These are phyloP conservation scores for Hypomyces perniciosus DNA, from an alignment of 2,329 filamentous ascomycete species.

Conservation along the genomic window DNA sequence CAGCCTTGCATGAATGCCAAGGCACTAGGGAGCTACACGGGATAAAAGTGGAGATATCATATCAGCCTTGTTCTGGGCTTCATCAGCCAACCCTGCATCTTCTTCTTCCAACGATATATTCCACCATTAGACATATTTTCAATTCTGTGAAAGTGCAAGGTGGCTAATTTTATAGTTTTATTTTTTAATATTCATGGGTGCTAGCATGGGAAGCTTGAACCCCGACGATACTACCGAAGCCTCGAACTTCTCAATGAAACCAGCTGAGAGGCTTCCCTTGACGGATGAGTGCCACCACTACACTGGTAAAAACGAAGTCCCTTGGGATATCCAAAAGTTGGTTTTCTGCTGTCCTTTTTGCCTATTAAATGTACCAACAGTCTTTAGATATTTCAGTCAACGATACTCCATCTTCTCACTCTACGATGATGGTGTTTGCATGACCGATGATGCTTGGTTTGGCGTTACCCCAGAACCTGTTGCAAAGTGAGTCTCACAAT, in stretches of 20 bases:
- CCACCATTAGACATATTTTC: background rate
- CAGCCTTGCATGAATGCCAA: constrained; percentile 14
- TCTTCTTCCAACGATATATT: background rate
- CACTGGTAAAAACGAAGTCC: constrained; percentile 61
- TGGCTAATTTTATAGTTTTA: background rate
- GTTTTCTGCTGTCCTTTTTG: constrained; percentile 15
- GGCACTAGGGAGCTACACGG: constrained; percentile 4
- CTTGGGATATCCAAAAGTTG: constrained; percentile 79
- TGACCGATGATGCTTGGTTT: constrained; percentile 95
- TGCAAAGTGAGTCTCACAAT: constrained; percentile 56
- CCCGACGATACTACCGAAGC: background rate
- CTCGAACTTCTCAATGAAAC: constrained; percentile 30
- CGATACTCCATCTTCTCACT: constrained; percentile 79
- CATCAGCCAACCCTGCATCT: background rate
- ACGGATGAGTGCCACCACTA: constrained; percentile 72
- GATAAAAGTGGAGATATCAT: background rate
- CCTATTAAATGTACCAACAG: background rate
- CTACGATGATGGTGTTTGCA: constrained; percentile 81
- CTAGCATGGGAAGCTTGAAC: constrained; percentile 1
- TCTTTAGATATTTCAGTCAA: constrained; percentile 77
- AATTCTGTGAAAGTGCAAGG: background rate
- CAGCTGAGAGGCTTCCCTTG: constrained; percentile 42
- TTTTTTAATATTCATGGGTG: background rate
- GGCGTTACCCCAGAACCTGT: constrained; percentile 92
- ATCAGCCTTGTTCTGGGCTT: constrained; percentile 10